Conservation (phyloP, 1,284 basidiomycete species). For the Cryptococcus deneoformans region DNA sequence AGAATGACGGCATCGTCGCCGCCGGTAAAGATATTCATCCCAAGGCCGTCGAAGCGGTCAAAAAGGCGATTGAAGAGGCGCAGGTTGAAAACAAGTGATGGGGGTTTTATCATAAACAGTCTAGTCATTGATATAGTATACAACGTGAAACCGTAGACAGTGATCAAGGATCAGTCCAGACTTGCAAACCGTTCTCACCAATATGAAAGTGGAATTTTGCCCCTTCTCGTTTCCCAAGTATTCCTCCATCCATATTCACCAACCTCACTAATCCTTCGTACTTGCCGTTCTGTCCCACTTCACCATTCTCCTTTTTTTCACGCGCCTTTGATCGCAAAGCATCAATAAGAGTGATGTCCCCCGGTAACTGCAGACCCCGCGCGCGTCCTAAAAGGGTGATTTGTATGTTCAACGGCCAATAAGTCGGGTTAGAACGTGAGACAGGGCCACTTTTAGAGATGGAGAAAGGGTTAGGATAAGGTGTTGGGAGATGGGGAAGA, state of each 20-base stretch:
- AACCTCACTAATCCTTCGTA: constrained; percentile 30
- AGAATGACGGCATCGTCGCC: constrained; percentile 86
- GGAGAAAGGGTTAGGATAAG: constrained; percentile 37
- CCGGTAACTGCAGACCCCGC: constrained; percentile 30
- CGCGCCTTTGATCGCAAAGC: constrained; percentile 20
- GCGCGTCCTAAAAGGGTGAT: constrained; percentile 29
- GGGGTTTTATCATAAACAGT: neutral
- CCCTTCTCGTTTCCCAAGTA: constrained; percentile 11
- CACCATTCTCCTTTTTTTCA: constrained; percentile 2
- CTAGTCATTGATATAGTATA: neutral
- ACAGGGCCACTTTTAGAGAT: neutral
- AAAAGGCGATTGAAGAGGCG: constrained; percentile 59
- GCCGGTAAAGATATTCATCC: constrained; percentile 64
- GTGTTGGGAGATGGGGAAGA: constrained; percentile 38
- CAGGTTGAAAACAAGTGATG: neutral
- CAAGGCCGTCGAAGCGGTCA: constrained; percentile 70
- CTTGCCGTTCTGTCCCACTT: constrained; percentile 2
- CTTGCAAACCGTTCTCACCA: constrained; percentile 29
- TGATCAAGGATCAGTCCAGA: constrained; percentile 9
- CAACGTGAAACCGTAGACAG: neutral
- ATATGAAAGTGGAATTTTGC: constrained; percentile 31
- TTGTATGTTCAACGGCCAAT: constrained; percentile 39
- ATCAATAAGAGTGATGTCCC: constrained; percentile 36
- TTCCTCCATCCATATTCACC: constrained; percentile 15
- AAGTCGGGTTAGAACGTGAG: neutral